phyloP scores from a whole-genome alignment of 2,329 filamentous ascomycete species.

The Pseudomassariella vexata region DNA sequence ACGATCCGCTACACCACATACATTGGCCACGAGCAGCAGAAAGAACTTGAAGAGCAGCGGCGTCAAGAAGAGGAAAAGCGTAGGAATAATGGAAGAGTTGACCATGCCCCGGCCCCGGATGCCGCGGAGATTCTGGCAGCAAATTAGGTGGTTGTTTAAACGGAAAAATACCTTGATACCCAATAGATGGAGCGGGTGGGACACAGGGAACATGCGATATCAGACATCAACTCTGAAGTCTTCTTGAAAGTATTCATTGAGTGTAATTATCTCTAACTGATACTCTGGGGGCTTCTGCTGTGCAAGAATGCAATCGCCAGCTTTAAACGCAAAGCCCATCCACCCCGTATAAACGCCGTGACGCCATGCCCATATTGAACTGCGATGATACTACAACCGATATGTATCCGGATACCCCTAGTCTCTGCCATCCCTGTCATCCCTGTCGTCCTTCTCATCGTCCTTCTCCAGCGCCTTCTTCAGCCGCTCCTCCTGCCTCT shows the following conservation, averaged over 20 bases:
- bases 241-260: no score
- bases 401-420: no score
- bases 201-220: no score
- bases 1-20: conserved; percentile 57
- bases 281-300: no score
- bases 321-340: no score
- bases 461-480: conserved; percentile 38
- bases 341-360: no score
- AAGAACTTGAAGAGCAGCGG: conserved; percentile 36
- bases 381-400: no score
- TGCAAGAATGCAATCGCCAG: no score
- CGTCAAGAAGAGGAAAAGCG: conserved; percentile 37
- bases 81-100: conserved; percentile 37
- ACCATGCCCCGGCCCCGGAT: conserved; percentile 41
- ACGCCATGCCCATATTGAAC: no score
- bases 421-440: conserved; percentile 3
- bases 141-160: conserved; percentile 29
- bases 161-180: conserved; percentile 11
- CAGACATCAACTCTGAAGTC: no score
- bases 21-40: conserved; percentile 42
- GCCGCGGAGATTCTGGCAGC: conserved; percentile 54
- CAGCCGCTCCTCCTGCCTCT: conserved; percentile 69
- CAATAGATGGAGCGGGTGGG: no score
- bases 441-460: conserved; percentile 3
- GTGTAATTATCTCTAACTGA: no score